These are phyloP conservation scores for Zygoascus hellenicus DNA, from an alignment of 1,139 yeast species.

Conservation along the genomic window DNA sequence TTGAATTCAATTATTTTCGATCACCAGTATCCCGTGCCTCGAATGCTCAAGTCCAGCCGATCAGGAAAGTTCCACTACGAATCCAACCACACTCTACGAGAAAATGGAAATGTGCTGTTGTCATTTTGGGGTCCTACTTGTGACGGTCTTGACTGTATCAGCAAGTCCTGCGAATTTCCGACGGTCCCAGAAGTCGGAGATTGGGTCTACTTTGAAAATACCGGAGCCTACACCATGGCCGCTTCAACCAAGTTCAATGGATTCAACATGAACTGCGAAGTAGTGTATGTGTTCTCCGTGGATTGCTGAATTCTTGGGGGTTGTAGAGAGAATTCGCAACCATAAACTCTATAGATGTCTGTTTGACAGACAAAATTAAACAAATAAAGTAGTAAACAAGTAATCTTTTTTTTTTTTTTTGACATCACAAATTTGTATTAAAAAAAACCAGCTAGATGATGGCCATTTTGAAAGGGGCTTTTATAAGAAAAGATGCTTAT, in stretches of 20 bases:
- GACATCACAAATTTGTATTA: no score
- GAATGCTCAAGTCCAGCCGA: slow-evolving; percentile 49
- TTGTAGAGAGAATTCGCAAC: no score
- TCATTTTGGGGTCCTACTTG: slow-evolving; percentile 98
- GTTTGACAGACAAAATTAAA: no score
- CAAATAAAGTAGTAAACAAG: neutral
- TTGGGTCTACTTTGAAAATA: slow-evolving; percentile 78
- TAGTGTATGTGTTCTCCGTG: slow-evolving; percentile 50
- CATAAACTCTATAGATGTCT: no score
- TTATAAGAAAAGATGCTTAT: no score
- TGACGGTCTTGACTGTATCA: slow-evolving; percentile 88
- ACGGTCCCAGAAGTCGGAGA: slow-evolving; percentile 74
- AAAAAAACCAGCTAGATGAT: no score
- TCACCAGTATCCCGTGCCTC: slow-evolving; percentile 75
- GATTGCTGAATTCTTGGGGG: slow-evolving; percentile 8
- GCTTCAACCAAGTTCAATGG: slow-evolving; percentile 89
- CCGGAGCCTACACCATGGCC: slow-evolving; percentile 93
- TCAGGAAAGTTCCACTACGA: slow-evolving; percentile 41
- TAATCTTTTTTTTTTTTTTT: neutral
- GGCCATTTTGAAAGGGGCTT: no score
- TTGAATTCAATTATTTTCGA: slow-evolving; percentile 90
- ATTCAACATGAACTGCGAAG: slow-evolving; percentile 57
- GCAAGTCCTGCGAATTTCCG: slow-evolving; percentile 47
- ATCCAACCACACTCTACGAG: slow-evolving; percentile 7
- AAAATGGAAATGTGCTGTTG: slow-evolving; percentile 32